Conservation (phyloP, 2,329 filamentous ascomycete genomes). For the Rutstroemia sp. region DNA sequence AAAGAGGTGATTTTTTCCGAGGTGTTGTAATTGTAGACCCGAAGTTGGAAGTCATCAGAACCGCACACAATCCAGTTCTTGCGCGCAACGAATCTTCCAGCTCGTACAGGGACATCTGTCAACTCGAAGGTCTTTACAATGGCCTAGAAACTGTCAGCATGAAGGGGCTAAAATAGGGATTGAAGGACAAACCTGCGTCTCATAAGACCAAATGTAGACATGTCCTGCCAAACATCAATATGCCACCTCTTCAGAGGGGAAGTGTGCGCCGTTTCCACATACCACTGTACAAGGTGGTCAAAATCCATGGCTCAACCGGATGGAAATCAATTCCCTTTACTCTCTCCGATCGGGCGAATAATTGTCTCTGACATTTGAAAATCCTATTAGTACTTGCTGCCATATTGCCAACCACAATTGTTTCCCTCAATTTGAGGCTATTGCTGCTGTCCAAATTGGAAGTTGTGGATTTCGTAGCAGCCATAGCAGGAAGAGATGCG, state of each 20-base stretch:
- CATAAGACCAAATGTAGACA: slow-evolving; percentile 99
- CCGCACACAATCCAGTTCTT: slow-evolving; percentile 99
- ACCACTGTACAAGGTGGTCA: slow-evolving; percentile 96
- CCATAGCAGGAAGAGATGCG: neutral
- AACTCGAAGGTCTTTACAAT: slow-evolving; percentile 99
- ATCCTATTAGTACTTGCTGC: slow-evolving; percentile 29
- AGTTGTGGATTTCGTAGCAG: slow-evolving; percentile 2
- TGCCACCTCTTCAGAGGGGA: slow-evolving; percentile 2
- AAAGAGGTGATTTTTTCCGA: slow-evolving; percentile 97
- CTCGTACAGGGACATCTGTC: slow-evolving; percentile 94
- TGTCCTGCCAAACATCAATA: slow-evolving; percentile 56
- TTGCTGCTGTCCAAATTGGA: slow-evolving; percentile 6
- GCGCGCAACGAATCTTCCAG: slow-evolving; percentile 89
- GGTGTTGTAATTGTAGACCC: slow-evolving; percentile 99
- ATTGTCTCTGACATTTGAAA: slow-evolving; percentile 56
- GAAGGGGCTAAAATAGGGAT: neutral
- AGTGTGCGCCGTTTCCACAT: slow-evolving; percentile 31
- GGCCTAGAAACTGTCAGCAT: slow-evolving; percentile 40
- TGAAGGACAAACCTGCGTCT: slow-evolving; percentile 57
- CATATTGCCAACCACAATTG: slow-evolving; percentile 17
- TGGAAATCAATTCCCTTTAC: slow-evolving; percentile 98
- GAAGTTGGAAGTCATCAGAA: slow-evolving; percentile 80
- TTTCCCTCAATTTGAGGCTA: slow-evolving; percentile 19
- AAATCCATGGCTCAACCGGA: slow-evolving; percentile 90
- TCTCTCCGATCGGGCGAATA: slow-evolving; percentile 85